These are phyloP conservation scores for Astragalus membranaceus DNA, from an alignment of 306 rosid genomes.

Conservation along the genomic window DNA sequence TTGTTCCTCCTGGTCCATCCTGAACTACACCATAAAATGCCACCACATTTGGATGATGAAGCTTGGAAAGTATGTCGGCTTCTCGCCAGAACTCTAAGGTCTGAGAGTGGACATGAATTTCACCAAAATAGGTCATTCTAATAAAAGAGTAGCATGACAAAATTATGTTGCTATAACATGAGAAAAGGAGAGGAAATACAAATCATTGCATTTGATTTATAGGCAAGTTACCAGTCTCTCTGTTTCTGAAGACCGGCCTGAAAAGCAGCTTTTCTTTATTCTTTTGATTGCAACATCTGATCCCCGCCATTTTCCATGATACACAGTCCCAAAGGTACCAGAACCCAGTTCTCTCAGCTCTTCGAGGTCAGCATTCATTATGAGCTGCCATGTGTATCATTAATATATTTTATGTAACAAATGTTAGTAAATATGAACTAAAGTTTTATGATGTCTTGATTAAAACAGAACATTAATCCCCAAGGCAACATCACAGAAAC, in stretches of 20 bases:
- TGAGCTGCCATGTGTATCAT: conserved; percentile 49
- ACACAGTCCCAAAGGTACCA: conserved; percentile 95
- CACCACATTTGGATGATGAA: conserved; percentile 93
- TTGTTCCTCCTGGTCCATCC: conserved; percentile 84
- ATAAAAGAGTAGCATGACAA: not conserved
- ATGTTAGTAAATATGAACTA: not conserved
- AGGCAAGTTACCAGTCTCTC: conserved; percentile 68
- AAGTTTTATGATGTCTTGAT: not conserved
- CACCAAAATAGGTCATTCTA: conserved; percentile 4
- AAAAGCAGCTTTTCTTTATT: conserved; percentile 89
- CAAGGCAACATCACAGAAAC: conserved; percentile 1
- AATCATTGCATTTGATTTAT: not conserved
- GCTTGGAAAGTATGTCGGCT: conserved; percentile 75
- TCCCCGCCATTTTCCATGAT: conserved; percentile 96
- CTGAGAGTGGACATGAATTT: conserved; percentile 36
- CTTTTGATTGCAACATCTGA: conserved; percentile 95
- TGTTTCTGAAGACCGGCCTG: conserved; percentile 84
- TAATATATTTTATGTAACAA: conserved; percentile 22
- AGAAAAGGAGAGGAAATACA: not conserved
- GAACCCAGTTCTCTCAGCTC: conserved; percentile 88
- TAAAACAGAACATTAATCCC: not conserved
- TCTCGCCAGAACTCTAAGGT: conserved; percentile 81
- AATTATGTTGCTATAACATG: not conserved
- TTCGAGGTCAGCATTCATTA: conserved; percentile 86
- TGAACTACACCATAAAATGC: conserved; percentile 54